Base-by-base conservation (phyloP, 108 stramenopile species). In the Discostella pseudostelligera region DNA sequence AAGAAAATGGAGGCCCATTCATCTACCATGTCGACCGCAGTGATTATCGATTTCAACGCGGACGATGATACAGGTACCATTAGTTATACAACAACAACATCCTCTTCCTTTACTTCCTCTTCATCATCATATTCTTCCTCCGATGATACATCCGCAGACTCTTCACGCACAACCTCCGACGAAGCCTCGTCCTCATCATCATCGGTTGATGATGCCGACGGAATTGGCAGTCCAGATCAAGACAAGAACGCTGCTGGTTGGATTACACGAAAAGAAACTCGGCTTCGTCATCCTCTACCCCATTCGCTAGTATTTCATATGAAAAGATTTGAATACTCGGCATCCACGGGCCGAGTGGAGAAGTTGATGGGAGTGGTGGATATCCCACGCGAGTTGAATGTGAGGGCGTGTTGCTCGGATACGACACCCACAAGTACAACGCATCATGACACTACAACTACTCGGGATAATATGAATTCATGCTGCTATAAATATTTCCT, bases 261-360 rank as follows among this genome's bases (percentile, higher is more conserved):
- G 75, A 61, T 64, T 25, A 76, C 75, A 14, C 54, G 67, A n/a
- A 76, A 76, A 46, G 75, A 68, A 76, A 76, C 75, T 19, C 55
- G 75, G 22, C 68, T 76, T 35, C 53, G 62, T 39, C 62, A 44
- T 36, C 67, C 74, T 25, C 74, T 76, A 32, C 75, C 75, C 3
- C 22, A 46, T 12, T 69, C 43, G n/a, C 49, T 76, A 10, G 51
- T 76, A 45, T 76, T 76, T 48, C 75, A 76, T 21, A 28, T 76
- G 56, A 76, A 76, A 48, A 53, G 75, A 24, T 69, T 69, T 50
- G 56, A 68, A 50, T 76, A 64, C 49, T 72, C 62, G 17, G 39
- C 39, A 22, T 8, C 35, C 4, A 39, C 56, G 22, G 75, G 75
- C 12, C 62, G 57, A 36, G 75, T 68, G 12, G 62, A 69, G 32